Conservation (phyloP, 257 asterid species). For the Gentiana straminea region DNA sequence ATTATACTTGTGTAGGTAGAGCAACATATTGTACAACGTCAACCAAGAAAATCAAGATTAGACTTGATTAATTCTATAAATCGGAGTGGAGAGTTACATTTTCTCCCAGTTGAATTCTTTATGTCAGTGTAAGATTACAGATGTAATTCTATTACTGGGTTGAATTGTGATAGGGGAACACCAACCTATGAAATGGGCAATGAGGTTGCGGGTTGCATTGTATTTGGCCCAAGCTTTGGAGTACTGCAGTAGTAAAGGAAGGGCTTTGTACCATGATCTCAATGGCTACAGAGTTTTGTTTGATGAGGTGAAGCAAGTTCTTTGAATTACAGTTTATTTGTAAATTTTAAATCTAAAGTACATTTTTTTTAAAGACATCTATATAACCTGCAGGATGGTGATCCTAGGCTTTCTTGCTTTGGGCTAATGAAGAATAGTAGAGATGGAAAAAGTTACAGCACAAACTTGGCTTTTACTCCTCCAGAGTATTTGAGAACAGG, state of each 20-base stretch:
- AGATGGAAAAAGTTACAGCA: constrained; percentile 46
- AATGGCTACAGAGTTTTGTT: constrained; percentile 43
- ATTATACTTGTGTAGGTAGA: background rate
- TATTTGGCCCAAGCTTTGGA: constrained; percentile 47
- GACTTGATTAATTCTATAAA: too few species aligned
- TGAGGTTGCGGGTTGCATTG: constrained; percentile 41
- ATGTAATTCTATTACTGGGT: constrained; percentile 7
- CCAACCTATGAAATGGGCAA: constrained; percentile 47
- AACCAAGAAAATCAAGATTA: background rate
- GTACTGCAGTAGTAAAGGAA: constrained; percentile 39
- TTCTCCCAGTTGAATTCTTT: background rate
- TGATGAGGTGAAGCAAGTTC: constrained; percentile 28
- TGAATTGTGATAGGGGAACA: constrained; percentile 32
- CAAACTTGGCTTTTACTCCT: constrained; percentile 46
- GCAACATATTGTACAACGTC: background rate
- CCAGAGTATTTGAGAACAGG: constrained; percentile 47
- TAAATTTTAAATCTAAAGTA: background rate
- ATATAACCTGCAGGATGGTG: constrained; percentile 27
- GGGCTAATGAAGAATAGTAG: constrained; percentile 49
- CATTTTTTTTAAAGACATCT: background rate
- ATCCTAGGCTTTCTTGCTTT: constrained; percentile 49
- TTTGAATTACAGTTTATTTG: background rate
- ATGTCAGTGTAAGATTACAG: background rate
- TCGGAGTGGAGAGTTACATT: background rate
- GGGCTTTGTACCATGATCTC: constrained; percentile 41